Percentiles rank a stretch among this genome's conserved stretches.
Evolutionary conservation across 176 grass and related monocot genomes (phyloP).

Genomic region (Coix lacrymajobi): DNA sequence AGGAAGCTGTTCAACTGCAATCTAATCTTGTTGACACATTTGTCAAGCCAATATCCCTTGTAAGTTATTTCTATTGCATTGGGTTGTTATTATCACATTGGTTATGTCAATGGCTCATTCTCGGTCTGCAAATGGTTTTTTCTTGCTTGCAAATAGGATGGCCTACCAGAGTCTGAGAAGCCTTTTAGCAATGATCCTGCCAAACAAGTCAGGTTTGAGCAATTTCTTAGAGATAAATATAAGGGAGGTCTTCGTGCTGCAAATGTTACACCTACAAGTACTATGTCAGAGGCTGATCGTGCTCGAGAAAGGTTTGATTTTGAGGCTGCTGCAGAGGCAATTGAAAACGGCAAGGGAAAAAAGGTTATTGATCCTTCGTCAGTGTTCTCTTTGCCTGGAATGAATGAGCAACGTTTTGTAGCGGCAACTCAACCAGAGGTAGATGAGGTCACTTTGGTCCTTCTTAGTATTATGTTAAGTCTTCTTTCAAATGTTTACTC

Average conservation of each 20-base stretch:
- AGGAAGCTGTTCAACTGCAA: conserved; percentile 63
- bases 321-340: conserved; percentile 85
- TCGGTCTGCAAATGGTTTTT: conserved; percentile 17
- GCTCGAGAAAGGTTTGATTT: conserved; percentile 91
- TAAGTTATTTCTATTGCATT: conserved; percentile 41
- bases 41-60: conserved; percentile 67
- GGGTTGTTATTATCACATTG: background rate
- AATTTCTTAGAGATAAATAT: conserved; percentile 89
- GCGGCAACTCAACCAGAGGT: conserved; percentile 63
- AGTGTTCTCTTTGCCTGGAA: conserved; percentile 35
- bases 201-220: conserved; percentile 88
- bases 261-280: conserved; percentile 28
- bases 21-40: conserved; percentile 77
- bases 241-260: conserved; percentile 70
- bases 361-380: conserved; percentile 37
- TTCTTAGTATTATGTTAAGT: background rate
- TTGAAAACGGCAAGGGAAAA: conserved; percentile 64
- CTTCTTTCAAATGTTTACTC: conserved; percentile 19
- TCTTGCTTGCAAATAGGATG: conserved; percentile 52
- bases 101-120: conserved; percentile 5
- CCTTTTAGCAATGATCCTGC: conserved; percentile 80
- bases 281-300: conserved; percentile 74
- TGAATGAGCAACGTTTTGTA: conserved; percentile 63
- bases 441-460: background rate
- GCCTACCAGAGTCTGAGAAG: conserved; percentile 51